phyloP scores from a whole-genome alignment of 2,329 filamentous ascomycete genomes.

The Neonectria ditissima region DNA sequence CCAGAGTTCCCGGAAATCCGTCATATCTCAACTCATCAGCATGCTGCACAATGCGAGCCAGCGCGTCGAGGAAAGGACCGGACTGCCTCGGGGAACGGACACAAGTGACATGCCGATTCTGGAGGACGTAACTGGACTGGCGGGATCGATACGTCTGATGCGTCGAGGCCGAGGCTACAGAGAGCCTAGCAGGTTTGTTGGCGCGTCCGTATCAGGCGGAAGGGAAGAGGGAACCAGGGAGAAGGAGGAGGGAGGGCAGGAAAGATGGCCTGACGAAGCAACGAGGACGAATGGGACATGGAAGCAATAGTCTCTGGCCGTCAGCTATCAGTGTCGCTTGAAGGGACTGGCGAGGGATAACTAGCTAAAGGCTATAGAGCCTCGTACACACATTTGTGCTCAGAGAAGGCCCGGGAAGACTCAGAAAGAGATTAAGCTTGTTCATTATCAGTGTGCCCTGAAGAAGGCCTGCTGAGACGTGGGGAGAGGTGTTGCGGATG shows the following conservation, averaged over 20 bases:
- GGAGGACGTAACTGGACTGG: background rate
- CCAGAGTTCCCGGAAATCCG: conserved; percentile 2
- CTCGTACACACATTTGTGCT: conserved; percentile 1
- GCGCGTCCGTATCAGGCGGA: background rate
- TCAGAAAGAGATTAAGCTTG: conserved; percentile 22
- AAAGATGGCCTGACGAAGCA: conserved; percentile 7
- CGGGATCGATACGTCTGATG: background rate
- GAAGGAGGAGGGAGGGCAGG: background rate
- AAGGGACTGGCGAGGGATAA: background rate
- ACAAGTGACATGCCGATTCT: background rate
- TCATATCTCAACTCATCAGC: conserved; percentile 38
- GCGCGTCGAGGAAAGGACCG: conserved; percentile 7
- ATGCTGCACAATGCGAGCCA: conserved; percentile 25
- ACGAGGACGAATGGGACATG: background rate
- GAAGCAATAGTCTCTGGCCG: background rate
- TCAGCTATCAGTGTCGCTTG: background rate
- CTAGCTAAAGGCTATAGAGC: background rate
- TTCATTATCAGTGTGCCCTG: conserved; percentile 14
- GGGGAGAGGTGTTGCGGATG: conserved; percentile 1
- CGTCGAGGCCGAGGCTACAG: conserved; percentile 2
- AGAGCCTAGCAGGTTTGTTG: background rate
- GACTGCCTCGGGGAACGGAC: conserved; percentile 8
- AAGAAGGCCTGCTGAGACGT: conserved; percentile 16
- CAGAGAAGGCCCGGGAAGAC: conserved; percentile 1
- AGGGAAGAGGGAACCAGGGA: background rate